Evolutionary conservation across 495 filamentous ascomycete genomes (phyloP).

Genomic region (Rhizodiscina lignyota): DNA sequence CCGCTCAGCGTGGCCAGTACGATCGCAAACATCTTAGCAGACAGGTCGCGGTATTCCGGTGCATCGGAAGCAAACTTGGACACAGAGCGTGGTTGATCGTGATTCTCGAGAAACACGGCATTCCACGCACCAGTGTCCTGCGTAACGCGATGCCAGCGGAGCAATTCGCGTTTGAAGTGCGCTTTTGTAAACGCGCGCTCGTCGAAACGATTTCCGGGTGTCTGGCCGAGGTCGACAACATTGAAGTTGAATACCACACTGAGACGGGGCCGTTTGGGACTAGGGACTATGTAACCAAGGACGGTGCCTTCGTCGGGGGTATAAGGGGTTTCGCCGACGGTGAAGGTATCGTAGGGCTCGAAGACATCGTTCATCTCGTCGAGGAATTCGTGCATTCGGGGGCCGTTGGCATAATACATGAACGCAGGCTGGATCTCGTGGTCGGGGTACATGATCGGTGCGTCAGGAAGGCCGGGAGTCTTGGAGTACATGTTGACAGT

Average conservation of each 20-base stretch:
- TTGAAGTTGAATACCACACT: slow-evolving; percentile 24
- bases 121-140: slow-evolving; percentile 15
- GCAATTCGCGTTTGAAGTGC: slow-evolving; percentile 6
- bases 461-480: slow-evolving; percentile 12
- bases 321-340: slow-evolving; percentile 16
- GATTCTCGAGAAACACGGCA: slow-evolving; percentile 16
- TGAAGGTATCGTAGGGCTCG: slow-evolving; percentile 8
- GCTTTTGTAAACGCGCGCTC: too few relatives aligned
- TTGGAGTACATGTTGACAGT: slow-evolving; percentile 20
- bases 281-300: slow-evolving; percentile 9
- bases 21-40: slow-evolving; percentile 17
- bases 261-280: slow-evolving; percentile 11
- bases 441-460: slow-evolving; percentile 13
- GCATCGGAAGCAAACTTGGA: slow-evolving; percentile 14
- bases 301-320: slow-evolving; percentile 12
- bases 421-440: slow-evolving; percentile 8
- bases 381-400: slow-evolving; percentile 19
- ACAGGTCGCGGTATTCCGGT: slow-evolving; percentile 10
- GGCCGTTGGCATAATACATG: slow-evolving; percentile 16
- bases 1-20: slow-evolving; percentile 12
- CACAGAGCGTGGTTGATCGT: slow-evolving; percentile 16
- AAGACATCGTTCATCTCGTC: slow-evolving; percentile 15
- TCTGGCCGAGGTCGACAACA: slow-evolving; percentile 11
- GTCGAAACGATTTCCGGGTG: slow-evolving; percentile 5
- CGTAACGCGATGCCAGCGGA: slow-evolving; percentile 12